A percentile compares a stretch with the other conserved stretches of the same genome.
Evolutionary conservation across 2,329 filamentous ascomycete species (phyloP).

Genomic region (Colletotrichum eremochloae): DNA sequence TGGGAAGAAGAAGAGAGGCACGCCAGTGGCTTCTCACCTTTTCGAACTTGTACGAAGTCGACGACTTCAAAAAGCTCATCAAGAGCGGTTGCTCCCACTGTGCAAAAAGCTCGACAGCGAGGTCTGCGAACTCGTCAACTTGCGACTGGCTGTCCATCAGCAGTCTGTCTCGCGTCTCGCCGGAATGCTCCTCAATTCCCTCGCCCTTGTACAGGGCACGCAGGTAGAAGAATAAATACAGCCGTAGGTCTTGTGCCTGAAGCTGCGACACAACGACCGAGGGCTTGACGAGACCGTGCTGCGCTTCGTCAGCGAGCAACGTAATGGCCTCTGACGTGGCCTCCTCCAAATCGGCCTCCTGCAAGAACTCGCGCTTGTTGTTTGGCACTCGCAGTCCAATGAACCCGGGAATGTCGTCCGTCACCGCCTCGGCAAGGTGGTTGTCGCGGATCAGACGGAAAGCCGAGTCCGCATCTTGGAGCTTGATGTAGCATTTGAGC

Average conservation of each 20-base stretch:
- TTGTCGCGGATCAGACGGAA: constrained; percentile 89
- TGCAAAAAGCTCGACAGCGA: constrained; percentile 88
- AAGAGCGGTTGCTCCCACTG: constrained; percentile 83
- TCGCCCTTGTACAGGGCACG: constrained; percentile 87
- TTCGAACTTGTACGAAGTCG: constrained; percentile 90
- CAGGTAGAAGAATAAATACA: constrained; percentile 94
- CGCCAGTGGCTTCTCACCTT: constrained; percentile 59
- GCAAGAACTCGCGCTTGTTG: constrained; percentile 75
- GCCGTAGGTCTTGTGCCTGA: constrained; percentile 72
- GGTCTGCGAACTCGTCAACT: constrained; percentile 88
- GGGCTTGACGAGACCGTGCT: constrained; percentile 86
- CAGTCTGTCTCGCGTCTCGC: constrained; percentile 68
- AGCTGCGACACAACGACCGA: constrained; percentile 84
- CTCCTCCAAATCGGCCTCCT: constrained; percentile 79
- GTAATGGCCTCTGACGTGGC: constrained; percentile 86
- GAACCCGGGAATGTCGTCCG: constrained; percentile 90
- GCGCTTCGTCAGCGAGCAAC: constrained; percentile 90
- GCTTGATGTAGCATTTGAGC: constrained; percentile 86
- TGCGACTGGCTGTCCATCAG: constrained; percentile 74
- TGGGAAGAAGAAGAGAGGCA: background rate
- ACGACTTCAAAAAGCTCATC: constrained; percentile 88
- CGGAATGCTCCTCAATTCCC: constrained; percentile 67
- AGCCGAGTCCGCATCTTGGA: constrained; percentile 92
- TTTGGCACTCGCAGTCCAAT: constrained; percentile 87
- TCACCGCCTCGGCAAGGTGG: constrained; percentile 89